Conservation (phyloP, 2,329 filamentous ascomycete genomes). For the Blumeria hordei region DNA sequence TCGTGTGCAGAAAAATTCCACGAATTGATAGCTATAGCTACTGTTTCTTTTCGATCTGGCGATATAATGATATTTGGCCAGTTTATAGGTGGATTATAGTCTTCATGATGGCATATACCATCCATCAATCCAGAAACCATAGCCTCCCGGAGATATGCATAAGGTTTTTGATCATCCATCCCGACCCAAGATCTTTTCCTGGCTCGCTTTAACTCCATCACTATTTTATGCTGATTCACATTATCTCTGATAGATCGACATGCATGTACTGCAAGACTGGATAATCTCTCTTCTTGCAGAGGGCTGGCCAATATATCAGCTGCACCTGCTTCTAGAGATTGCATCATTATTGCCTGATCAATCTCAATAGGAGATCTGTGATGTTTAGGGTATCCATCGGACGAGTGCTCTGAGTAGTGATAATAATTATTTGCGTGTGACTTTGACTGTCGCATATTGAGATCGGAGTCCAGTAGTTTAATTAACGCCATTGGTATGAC, state of each 20-base stretch:
- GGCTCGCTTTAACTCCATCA: constrained; percentile 47
- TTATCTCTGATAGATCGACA: constrained; percentile 64
- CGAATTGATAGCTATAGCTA: constrained; percentile 40
- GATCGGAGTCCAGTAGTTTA: constrained; percentile 13
- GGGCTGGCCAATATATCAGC: constrained; percentile 68
- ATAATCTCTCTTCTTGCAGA: constrained; percentile 46
- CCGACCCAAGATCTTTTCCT: constrained; percentile 85
- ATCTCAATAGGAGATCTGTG: constrained; percentile 17
- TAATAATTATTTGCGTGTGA: too few species aligned
- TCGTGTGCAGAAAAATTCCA: constrained; percentile 85
- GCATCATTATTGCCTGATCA: constrained; percentile 31
- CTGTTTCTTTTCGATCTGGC: constrained; percentile 34
- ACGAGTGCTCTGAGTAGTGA: not conserved
- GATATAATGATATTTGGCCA: constrained; percentile 44
- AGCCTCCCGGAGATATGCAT: constrained; percentile 69
- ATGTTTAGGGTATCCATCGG: not conserved
- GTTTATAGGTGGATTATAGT: constrained; percentile 36
- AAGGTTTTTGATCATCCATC: constrained; percentile 61
- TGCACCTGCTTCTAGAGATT: constrained; percentile 66
- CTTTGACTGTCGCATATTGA: not conserved
- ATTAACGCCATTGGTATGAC: constrained; percentile 23
- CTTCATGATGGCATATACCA: constrained; percentile 51
- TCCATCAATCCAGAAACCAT: constrained; percentile 87
- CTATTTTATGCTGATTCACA: constrained; percentile 43
- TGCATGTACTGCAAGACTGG: constrained; percentile 57